These are phyloP conservation scores for Monosporascus sp. DNA, from an alignment of 2,329 filamentous ascomycete genomes.

Conservation along the genomic window DNA sequence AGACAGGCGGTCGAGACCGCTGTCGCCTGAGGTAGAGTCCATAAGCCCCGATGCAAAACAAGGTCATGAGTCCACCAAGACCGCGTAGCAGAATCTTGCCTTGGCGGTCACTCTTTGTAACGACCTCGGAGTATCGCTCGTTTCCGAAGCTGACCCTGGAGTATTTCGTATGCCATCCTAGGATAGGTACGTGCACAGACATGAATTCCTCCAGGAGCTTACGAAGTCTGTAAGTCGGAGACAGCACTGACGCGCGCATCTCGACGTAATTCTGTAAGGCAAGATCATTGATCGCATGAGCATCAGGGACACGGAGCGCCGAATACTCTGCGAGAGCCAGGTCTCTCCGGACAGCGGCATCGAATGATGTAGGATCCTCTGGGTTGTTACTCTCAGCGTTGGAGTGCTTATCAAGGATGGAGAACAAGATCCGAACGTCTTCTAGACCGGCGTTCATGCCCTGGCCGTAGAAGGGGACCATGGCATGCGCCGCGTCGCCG, in stretches of 20 bases:
- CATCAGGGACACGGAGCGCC: conserved; percentile 66
- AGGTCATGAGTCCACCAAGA: conserved; percentile 26
- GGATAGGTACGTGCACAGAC: conserved; percentile 66
- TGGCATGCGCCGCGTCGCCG: conserved; percentile 92
- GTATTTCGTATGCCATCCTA: conserved; percentile 93
- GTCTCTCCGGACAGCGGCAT: conserved; percentile 57
- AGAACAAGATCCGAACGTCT: conserved; percentile 85
- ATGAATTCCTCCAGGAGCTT: conserved; percentile 85
- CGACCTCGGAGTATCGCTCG: conserved; percentile 81
- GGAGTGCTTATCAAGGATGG: conserved; percentile 67
- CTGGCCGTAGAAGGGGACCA: conserved; percentile 98
- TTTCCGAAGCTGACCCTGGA: conserved; percentile 90
- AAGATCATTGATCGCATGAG: conserved; percentile 86
- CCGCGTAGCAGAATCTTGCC: conserved; percentile 52
- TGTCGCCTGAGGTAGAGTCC: conserved; percentile 12
- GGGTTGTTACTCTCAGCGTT: conserved; percentile 40
- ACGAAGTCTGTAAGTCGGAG: conserved; percentile 69
- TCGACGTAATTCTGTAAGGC: conserved; percentile 89
- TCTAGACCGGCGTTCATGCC: conserved; percentile 97
- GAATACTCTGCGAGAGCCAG: conserved; percentile 76
- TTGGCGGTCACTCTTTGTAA: conserved; percentile 64
- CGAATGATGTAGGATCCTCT: conserved; percentile 22
- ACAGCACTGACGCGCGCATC: conserved; percentile 84
- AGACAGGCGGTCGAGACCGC: not conserved
- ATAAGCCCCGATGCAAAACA: conserved; percentile 21